phyloP scores from a whole-genome alignment of 2,329 filamentous ascomycete genomes.

The Cladophialophora immunda region DNA sequence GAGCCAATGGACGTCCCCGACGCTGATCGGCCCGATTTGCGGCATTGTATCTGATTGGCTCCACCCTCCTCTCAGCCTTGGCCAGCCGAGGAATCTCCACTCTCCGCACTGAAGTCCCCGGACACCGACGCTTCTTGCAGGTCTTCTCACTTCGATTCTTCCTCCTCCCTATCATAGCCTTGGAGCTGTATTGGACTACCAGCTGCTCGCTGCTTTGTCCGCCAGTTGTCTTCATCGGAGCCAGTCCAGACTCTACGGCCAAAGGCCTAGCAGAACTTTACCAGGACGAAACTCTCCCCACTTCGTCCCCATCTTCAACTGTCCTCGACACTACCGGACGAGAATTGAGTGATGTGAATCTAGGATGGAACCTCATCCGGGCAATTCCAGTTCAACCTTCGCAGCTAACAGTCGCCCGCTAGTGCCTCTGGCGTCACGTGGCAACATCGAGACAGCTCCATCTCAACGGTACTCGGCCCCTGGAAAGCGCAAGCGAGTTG shows the following conservation, averaged over 20 bases:
- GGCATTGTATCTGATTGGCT: neutral
- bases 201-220: neutral
- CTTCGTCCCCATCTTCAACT: neutral
- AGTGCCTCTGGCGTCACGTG: neutral
- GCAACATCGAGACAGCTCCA: neutral
- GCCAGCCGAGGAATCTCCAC: neutral
- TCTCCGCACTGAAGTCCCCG: neutral
- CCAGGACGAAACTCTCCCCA: neutral
- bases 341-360: neutral
- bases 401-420: neutral
- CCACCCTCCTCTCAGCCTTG: neutral
- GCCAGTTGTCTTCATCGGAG: neutral
- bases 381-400: neutral
- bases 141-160: neutral
- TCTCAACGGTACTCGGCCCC: neutral
- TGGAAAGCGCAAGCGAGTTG: slow-evolving; percentile 17
- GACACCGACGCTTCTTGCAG: neutral
- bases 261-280: neutral
- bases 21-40: neutral
- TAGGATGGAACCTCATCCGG: neutral
- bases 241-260: neutral
- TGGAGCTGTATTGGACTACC: neutral
- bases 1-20: neutral
- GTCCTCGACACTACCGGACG: neutral
- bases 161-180: neutral